Evolutionary conservation across 2,329 filamentous ascomycete species (phyloP).

Genomic region (Ambrosiella cleistominuta): DNA sequence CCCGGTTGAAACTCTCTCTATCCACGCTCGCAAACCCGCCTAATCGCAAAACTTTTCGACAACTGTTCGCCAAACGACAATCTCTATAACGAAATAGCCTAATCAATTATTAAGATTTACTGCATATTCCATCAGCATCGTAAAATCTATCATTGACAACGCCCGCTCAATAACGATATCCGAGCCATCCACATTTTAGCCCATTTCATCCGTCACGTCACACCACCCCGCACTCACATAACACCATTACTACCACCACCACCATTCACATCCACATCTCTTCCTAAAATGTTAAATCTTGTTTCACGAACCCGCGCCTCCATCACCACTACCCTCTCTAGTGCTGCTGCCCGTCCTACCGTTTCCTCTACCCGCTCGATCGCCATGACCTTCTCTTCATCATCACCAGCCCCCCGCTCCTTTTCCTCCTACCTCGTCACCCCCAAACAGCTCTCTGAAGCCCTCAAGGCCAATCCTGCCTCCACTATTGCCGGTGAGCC

Average conservation of each 20-base stretch:
- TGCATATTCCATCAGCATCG: background rate
- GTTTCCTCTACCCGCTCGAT: background rate
- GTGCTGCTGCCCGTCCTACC: conserved; percentile 25
- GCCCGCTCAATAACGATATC: background rate
- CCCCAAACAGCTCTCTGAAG: conserved; percentile 63
- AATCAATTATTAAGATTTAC: no score
- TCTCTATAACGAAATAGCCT: no score
- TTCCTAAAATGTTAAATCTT: conserved; percentile 7
- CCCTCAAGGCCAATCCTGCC: conserved; percentile 64
- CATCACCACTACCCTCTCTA: conserved; percentile 6
- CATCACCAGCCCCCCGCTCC: conserved; percentile 6
- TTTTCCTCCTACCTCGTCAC: conserved; percentile 77
- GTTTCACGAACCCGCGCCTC: conserved; percentile 7
- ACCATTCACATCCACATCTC: background rate
- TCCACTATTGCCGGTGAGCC: conserved; percentile 66
- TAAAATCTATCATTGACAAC: background rate
- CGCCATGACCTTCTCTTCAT: conserved; percentile 3
- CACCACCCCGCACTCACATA: background rate
- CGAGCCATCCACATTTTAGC: background rate
- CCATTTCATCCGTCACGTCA: background rate
- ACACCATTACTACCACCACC: background rate
- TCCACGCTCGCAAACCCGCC: no score
- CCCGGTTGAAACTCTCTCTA: no score
- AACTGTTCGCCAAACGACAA: no score
- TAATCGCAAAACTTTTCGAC: no score